Conservation (phyloP, 2,329 filamentous ascomycete genomes). For the Magnaporthiopsis poae region DNA sequence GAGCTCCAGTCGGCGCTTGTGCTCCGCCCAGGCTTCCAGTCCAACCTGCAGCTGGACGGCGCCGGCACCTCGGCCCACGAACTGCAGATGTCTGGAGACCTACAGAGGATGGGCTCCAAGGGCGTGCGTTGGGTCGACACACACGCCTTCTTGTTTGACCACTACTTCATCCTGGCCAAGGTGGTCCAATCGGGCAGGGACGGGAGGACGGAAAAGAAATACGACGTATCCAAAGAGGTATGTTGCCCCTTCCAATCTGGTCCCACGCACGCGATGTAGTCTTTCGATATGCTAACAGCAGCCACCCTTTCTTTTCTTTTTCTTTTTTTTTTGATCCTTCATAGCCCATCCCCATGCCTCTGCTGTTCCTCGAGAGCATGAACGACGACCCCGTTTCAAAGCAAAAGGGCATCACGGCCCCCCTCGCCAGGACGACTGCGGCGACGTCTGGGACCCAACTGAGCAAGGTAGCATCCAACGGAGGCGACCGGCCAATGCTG, state of each 20-base stretch:
- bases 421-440: constrained; percentile 48
- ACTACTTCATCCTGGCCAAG: constrained; percentile 91
- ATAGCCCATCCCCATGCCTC: constrained; percentile 86
- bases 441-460: constrained; percentile 46
- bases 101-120: constrained; percentile 79
- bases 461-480: constrained; percentile 44
- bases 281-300: constrained; percentile 5
- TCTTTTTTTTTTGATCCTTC: background rate
- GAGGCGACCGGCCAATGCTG: constrained; percentile 46
- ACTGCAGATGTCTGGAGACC: constrained; percentile 76
- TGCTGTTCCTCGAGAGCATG: constrained; percentile 82
- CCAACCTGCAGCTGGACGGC: constrained; percentile 83
- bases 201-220: constrained; percentile 66
- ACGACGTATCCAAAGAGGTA: constrained; percentile 86
- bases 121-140: constrained; percentile 90
- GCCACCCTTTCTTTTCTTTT: constrained; percentile 17
- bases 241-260: constrained; percentile 19
- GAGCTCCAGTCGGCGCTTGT: constrained; percentile 77
- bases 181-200: constrained; percentile 55
- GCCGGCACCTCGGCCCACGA: constrained; percentile 63
- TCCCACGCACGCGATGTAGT: constrained; percentile 1
- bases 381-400: constrained; percentile 87
- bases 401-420: constrained; percentile 61
- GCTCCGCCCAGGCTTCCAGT: constrained; percentile 76
- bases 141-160: constrained; percentile 87